Percentiles rank a stretch among this genome's conserved stretches.
Conservation (phyloP, 441 rosid genomes). For the Populus hybrid region DNA sequence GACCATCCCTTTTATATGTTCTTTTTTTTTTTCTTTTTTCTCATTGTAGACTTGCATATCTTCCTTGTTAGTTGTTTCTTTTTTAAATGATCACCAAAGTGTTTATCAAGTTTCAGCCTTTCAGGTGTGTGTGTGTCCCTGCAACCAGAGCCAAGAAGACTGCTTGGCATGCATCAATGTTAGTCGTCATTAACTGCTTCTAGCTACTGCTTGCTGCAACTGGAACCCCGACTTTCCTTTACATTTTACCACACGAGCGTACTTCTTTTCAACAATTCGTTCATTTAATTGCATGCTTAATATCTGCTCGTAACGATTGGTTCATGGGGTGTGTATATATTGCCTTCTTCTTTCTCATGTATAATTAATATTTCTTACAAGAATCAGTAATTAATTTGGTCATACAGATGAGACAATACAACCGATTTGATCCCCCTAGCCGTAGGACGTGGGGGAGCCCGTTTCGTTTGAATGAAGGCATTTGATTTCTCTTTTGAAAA, state of each 20-base stretch:
- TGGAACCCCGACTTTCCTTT: background rate
- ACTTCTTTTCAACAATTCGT: background rate
- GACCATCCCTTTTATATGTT: constrained; percentile 14
- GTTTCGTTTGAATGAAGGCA: too few relatives aligned
- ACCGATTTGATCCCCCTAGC: background rate
- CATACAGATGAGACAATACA: too few relatives aligned
- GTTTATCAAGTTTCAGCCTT: background rate
- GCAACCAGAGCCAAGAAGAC: background rate
- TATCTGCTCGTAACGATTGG: too few relatives aligned
- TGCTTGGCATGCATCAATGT: background rate
- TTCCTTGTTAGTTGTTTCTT: background rate
- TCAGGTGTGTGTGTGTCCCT: background rate
- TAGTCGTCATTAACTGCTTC: too few relatives aligned
- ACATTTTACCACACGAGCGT: background rate
- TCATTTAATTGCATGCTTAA: background rate
- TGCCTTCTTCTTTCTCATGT: too few relatives aligned
- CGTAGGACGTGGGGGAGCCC: background rate
- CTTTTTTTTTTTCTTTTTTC: too few relatives aligned
- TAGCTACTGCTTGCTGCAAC: too few relatives aligned
- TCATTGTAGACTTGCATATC: background rate
- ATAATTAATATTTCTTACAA: too few relatives aligned
- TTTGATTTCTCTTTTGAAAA: background rate
- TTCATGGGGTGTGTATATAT: too few relatives aligned
- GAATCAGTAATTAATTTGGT: too few relatives aligned
- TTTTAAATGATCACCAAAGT: background rate